Evolutionary conservation across 2,329 filamentous ascomycete species (phyloP), one percentile per base, ranked within the genome.

Genomic region (Aureobasidium mangrovei): DNA sequence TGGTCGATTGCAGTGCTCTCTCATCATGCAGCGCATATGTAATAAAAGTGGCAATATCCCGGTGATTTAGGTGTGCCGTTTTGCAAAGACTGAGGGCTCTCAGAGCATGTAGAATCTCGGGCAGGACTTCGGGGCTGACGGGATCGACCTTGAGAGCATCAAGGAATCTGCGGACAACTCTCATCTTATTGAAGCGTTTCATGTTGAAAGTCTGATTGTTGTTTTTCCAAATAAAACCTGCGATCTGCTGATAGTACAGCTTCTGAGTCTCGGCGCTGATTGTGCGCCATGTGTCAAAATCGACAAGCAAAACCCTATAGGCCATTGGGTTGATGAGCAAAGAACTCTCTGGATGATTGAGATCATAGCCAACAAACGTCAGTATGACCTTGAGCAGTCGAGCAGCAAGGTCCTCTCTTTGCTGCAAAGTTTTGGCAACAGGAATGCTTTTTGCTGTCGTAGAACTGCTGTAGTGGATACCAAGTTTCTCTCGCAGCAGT

Each of bases 281-380:
- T 69, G 82, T 84, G 60, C 91, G 82, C 93, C 93, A 98, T 24
- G 91, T 86, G 63, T 96, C 91, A 60, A 94, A 82, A 69, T 98
- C 93, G 53, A 97, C 88, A 29, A 98, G 77, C 18, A 98, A 76
- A 33, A 95, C 85, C 43, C 93, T 84, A 69, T 97, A 98, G 3
- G 91, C 93, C 58, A 98, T 77, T 0, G 93, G 91, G 63, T 98
- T 98, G 61, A 95, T 87, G 65, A 98, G 94, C 62, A 96, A 88
- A 1, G 91, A 96, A 56, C 91, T 85, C 56, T 89, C 82, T 0
- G 90, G 88, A 33, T 83, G 78, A n/a, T 80, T 74, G 60, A 85
- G 83, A 58, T 91, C 84, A 68, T 95, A 97, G 3, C 93, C 93
- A 56, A 96, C 84, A 67, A 97, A 98, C 6, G 80, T 79, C 18